Evolutionary conservation across 2,329 filamentous ascomycete species (phyloP).

Genomic region (Talaromyces marneffei): DNA sequence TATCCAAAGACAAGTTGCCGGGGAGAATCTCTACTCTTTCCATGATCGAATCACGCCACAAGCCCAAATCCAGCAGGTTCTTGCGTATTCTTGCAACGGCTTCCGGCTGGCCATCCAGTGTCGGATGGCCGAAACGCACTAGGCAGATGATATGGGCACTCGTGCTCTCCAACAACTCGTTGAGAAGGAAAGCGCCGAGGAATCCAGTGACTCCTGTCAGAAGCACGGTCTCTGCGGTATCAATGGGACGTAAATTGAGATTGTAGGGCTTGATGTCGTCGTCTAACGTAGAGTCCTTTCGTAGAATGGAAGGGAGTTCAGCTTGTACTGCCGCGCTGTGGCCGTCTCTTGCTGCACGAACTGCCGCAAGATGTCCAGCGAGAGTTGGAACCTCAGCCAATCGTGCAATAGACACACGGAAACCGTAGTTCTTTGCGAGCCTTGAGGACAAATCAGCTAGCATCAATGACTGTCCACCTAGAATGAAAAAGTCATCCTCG

Average conservation of each 20-base stretch:
- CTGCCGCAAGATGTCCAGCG: constrained; percentile 64
- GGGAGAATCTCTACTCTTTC: constrained; percentile 71
- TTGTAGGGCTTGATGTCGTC: constrained; percentile 60
- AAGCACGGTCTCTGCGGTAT: constrained; percentile 62
- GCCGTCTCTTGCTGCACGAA: constrained; percentile 65
- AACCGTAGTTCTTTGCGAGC: constrained; percentile 63
- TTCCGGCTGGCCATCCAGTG: constrained; percentile 57
- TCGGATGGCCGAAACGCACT: constrained; percentile 65
- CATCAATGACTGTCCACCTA: constrained; percentile 71
- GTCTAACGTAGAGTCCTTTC: constrained; percentile 61
- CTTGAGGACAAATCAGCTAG: constrained; percentile 71
- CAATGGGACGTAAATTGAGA: constrained; percentile 53
- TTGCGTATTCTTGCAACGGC: constrained; percentile 68
- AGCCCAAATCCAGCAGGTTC: constrained; percentile 69
- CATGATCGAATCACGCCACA: constrained; percentile 72
- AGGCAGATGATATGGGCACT: constrained; percentile 66
- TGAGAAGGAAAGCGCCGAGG: constrained; percentile 67
- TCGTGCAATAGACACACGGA: constrained; percentile 64
- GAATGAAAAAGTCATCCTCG: constrained; percentile 73
- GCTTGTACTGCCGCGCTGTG: constrained; percentile 70
- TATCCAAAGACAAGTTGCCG: constrained; percentile 64
- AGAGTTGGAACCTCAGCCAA: constrained; percentile 68
- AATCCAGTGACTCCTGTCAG: constrained; percentile 73
- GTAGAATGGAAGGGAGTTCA: constrained; percentile 64
- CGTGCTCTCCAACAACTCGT: constrained; percentile 61